Evolutionary conservation across 495 filamentous ascomycete genomes (phyloP), one percentile per base, ranked within the genome.

Genomic region (Geopyxis carbonaria): DNA sequence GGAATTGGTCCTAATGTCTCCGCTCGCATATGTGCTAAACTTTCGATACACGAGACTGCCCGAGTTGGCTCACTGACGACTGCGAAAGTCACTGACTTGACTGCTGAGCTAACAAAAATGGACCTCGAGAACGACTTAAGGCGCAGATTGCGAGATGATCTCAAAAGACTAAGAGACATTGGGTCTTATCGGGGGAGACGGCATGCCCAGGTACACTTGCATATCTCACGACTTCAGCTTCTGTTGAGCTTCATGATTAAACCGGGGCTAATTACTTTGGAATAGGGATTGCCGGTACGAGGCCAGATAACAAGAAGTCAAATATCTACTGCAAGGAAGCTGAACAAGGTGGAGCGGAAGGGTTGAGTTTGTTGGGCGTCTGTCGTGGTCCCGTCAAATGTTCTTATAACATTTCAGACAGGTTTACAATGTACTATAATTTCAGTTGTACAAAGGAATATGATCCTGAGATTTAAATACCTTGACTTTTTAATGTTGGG

Each of bases 141-240:
- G 54, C 66, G 76, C 57, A 64, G 80, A 37, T 48, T 93, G 28
- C 61, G 72, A 47, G 83, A 93, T 22, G 81, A 95, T 53, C 92
- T 97, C 48, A 69, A 68, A 51, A 68, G 89, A 23, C 53, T 97
- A 57, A 76, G 78, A 55, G 86, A 93, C 57, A 93, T 92, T 61
- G 87, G 87, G 23, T 73, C 80, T 9, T 92, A 93, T 59, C 65
- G 91, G 25, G 89, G 89, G 38, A 72, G 81, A 57, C 64, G 91
- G 45, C 89, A 97, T 68, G 87, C 85, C 27, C 51, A 45, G 38
- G 51, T 54, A 53, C 27, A 21, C n/a, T n/a, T n/a, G n/a, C n/a
- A n/a, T n/a, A n/a, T n/a, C 8, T 25, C 11, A 13, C 10, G 5
- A 11, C 22, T 24, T 21, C 11, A n/a, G 21, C 35, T 5, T 21